phyloP scores from a whole-genome alignment of 148 eudicot species.

The Limonium bicolor region DNA sequence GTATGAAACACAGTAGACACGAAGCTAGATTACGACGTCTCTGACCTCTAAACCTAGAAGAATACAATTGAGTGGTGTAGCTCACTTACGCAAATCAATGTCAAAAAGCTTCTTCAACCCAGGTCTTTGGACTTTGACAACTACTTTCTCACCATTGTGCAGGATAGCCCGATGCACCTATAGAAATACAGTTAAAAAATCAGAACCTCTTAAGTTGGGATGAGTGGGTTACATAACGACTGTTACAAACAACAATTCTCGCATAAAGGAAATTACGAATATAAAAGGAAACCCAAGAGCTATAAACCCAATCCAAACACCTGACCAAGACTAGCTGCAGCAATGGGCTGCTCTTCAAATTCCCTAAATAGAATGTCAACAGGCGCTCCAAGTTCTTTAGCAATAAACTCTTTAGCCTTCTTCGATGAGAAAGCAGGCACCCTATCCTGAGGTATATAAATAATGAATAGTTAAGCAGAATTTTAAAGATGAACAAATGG shows the following conservation, averaged over 20 bases:
- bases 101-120: slow-evolving; percentile 92
- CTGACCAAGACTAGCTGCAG: slow-evolving; percentile 99
- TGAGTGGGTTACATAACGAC: too few species aligned
- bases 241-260: too few species aligned
- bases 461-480: too few species aligned
- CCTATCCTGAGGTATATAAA: slow-evolving; percentile 56
- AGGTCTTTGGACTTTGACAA: slow-evolving; percentile 93
- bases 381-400: slow-evolving; percentile 76
- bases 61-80: slow-evolving; percentile 1
- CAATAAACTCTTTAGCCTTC: slow-evolving; percentile 64
- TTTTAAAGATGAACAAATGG: too few species aligned
- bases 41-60: too few species aligned
- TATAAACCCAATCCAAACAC: slow-evolving; percentile 23
- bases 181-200: too few species aligned
- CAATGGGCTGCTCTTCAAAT: slow-evolving; percentile 90
- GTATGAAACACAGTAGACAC: neutral
- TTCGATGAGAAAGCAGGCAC: slow-evolving; percentile 91
- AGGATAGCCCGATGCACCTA: slow-evolving; percentile 94
- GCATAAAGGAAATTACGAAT: too few species aligned
- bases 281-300: slow-evolving; percentile 1
- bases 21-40: too few species aligned
- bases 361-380: slow-evolving; percentile 56
- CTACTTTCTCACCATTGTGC: slow-evolving; percentile 88
- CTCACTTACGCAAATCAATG: slow-evolving; percentile 87
- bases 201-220: too few species aligned